Conservation (phyloP, 495 filamentous ascomycete genomes). For the Penicillium salamii region DNA sequence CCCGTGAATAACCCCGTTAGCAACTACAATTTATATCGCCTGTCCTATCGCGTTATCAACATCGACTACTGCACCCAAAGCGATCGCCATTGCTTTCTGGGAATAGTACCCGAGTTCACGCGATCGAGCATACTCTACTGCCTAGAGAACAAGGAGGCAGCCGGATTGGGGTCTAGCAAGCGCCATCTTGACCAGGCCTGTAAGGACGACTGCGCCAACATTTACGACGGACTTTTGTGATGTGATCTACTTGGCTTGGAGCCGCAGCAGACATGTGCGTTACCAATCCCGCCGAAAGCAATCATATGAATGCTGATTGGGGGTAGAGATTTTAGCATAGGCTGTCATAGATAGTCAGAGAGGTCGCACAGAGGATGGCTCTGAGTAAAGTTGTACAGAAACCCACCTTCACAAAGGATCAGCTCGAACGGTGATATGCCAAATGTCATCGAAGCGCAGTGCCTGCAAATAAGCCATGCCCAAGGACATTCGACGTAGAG, state of each 20-base stretch:
- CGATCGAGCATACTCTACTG: background rate
- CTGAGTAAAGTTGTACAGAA: background rate
- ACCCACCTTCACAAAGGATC: background rate
- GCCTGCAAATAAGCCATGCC: background rate
- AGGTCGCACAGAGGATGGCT: background rate
- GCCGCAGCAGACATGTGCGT: background rate
- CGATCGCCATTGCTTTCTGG: background rate
- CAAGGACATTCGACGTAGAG: background rate
- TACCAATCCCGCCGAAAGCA: background rate
- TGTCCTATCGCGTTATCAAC: background rate
- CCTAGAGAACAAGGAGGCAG: background rate
- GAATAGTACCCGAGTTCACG: background rate
- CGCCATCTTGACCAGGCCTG: background rate
- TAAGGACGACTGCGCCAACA: background rate
- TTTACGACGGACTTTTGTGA: too few relatives aligned
- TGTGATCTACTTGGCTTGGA: background rate
- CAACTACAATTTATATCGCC: constrained; percentile 3
- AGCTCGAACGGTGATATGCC: background rate
- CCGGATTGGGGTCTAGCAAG: background rate
- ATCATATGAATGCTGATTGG: background rate
- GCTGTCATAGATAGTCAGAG: background rate
- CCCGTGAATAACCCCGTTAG: background rate
- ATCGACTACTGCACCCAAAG: background rate
- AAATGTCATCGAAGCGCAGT: background rate
- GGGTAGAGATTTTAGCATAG: background rate